Percentiles rank a stretch among this genome's conserved stretches.
Conservation (phyloP, 805 yeast genomes). For the Yamadazyma sp. region DNA sequence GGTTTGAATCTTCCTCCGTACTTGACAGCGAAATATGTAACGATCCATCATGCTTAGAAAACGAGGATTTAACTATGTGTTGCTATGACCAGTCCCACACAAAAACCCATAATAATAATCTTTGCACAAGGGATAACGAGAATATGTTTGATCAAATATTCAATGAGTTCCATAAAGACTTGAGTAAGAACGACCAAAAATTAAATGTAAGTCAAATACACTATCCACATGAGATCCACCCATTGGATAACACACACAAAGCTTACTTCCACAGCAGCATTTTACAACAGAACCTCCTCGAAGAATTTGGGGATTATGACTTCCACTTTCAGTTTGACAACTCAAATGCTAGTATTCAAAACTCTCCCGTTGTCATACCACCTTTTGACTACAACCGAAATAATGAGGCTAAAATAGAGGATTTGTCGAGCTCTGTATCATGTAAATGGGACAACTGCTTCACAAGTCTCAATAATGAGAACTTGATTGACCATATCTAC, state of each 20-base stretch:
- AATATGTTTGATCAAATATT: slow-evolving; percentile 41
- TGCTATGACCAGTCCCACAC: slow-evolving; percentile 14
- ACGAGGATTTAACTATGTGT: slow-evolving; percentile 11
- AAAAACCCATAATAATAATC: slow-evolving; percentile 19
- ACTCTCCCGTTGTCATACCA: not conserved
- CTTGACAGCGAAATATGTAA: slow-evolving; percentile 9
- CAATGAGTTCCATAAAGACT: slow-evolving; percentile 33
- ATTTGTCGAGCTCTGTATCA: slow-evolving; percentile 8
- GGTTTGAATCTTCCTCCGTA: not conserved
- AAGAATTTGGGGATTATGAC: slow-evolving; percentile 33
- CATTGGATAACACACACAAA: slow-evolving; percentile 31
- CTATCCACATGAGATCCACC: slow-evolving; percentile 42
- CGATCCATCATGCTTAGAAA: slow-evolving; percentile 12
- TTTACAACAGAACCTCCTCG: slow-evolving; percentile 23
- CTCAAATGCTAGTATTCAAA: slow-evolving; percentile 3
- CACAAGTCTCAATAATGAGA: slow-evolving; percentile 34
- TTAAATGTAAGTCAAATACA: slow-evolving; percentile 25
- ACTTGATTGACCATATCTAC: slow-evolving; percentile 33
- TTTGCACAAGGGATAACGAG: slow-evolving; percentile 34
- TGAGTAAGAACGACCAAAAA: slow-evolving; percentile 10
- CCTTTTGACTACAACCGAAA: not conserved
- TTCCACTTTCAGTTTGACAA: slow-evolving; percentile 37
- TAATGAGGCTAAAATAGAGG: slow-evolving; percentile 7
- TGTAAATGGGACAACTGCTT: slow-evolving; percentile 76
- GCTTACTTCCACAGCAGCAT: slow-evolving; percentile 47